Base-by-base conservation (phyloP, 768 basidiomycete species). In the Tulasnella sp. region DNA sequence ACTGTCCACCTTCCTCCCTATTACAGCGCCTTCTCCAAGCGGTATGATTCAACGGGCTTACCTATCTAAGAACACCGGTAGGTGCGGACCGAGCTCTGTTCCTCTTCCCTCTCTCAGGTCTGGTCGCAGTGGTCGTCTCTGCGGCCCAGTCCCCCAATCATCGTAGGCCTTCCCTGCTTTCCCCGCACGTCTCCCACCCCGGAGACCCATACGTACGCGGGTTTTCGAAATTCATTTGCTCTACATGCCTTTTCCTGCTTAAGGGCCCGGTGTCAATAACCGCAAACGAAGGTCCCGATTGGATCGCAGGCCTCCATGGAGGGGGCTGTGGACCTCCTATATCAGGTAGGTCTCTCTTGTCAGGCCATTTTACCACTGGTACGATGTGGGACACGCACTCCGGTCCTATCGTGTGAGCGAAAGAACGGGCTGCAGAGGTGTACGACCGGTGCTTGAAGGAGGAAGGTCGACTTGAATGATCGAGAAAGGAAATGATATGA, bases 81-180 rank as follows among this genome's bases (percentile, higher is more conserved):
- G 61, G 61, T 29, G 61, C 61, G 61, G 61, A 16, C 61, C 61
- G 61, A 35, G 61, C 61, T 67, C 61, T 67, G 61, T 67, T 67
- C 42, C 23, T 20, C 11, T 20, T 67, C 61, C 1, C 61, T 67
- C 16, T 67, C n/a, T 29, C 11, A 5, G 5, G 9, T 5, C 29
- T 29, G 5, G 61, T 26, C 13, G 13, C 61, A 35, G 32, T 67
- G 44, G 15, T 44, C 26, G 51, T 51, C 29, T 35, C 26, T 29
- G 13, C 26, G 61, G 29, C 61, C 61, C 26, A 67, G 26, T 35
- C 61, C 29, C 55, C 29, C 55, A 29, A n/a, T 57, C 55, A 29
- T n/a, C 2, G 10, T 11, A n/a, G 23, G 23, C 55, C 55, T 57
- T 57, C 29, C n/a, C n/a, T 35, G 35, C n/a, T 29, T 26, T 6